These are phyloP conservation scores for Hyaloscypha bicolor DNA, from an alignment of 495 filamentous ascomycete species.

Conservation along the genomic window DNA sequence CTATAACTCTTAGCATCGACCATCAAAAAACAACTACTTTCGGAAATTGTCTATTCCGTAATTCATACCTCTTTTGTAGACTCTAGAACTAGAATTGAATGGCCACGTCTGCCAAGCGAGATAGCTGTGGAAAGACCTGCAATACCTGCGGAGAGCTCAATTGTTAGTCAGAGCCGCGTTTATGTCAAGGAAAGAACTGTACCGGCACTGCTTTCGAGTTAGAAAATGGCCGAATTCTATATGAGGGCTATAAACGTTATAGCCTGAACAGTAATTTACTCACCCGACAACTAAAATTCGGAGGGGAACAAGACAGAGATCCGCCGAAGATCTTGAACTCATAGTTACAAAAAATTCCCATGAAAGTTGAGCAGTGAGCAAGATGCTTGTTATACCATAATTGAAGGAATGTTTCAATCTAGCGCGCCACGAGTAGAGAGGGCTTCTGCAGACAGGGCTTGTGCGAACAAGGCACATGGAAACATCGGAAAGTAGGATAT, in stretches of 20 bases:
- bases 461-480: too few relatives aligned
- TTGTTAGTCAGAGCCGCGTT: not conserved
- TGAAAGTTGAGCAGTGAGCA: too few relatives aligned
- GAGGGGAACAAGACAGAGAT: not conserved
- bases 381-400: too few relatives aligned
- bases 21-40: not conserved
- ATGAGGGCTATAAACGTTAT: not conserved
- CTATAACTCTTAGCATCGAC: not conserved
- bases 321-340: too few relatives aligned
- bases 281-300: not conserved
- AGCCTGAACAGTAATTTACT: not conserved
- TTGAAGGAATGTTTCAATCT: too few relatives aligned
- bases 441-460: too few relatives aligned
- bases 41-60: not conserved
- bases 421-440: too few relatives aligned
- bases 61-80: not conserved
- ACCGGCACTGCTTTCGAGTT: not conserved
- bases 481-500: too few relatives aligned
- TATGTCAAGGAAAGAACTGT: not conserved
- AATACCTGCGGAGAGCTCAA: not conserved
- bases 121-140: conserved; percentile 1
- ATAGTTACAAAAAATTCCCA: too few relatives aligned
- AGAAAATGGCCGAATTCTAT: not conserved
- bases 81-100: not conserved
- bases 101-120: not conserved